A percentile compares a stretch with the other conserved stretches of the same genome.
phyloP scores from a whole-genome alignment of 495 filamentous ascomycete species.

The Neurospora sp. region DNA sequence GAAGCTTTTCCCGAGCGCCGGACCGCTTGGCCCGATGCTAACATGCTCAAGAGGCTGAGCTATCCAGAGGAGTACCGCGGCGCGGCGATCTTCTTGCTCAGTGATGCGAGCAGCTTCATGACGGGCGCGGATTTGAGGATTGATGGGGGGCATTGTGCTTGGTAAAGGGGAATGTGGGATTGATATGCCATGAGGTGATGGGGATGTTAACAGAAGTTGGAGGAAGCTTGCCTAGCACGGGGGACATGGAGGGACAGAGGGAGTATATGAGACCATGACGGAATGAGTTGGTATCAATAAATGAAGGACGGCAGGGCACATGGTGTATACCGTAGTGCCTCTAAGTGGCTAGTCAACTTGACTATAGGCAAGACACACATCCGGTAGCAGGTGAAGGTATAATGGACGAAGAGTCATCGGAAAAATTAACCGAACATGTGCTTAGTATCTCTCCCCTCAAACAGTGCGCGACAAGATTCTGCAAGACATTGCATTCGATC shows the following conservation, averaged over 20 bases:
- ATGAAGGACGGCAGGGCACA: neutral
- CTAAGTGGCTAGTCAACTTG: neutral
- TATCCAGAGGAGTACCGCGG: constrained; percentile 72
- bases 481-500: neutral
- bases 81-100: constrained; percentile 74
- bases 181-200: neutral
- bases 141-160: constrained; percentile 73
- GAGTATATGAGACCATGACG: neutral
- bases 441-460: neutral
- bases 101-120: constrained; percentile 83
- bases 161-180: constrained; percentile 36
- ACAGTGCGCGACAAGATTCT: neutral
- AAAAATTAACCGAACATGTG: neutral
- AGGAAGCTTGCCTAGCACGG: neutral
- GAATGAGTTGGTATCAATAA: neutral
- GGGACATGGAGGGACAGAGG: constrained; percentile 5
- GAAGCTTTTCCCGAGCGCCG: constrained; percentile 62
- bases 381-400: too few species aligned
- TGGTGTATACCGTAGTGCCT: neutral
- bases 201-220: neutral
- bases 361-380: too few species aligned
- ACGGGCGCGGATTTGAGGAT: constrained; percentile 71
- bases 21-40: constrained; percentile 72
- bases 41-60: constrained; percentile 79
- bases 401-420: too few species aligned